Evolutionary conservation across 345 rosid species (phyloP).

Genomic region (Syzygium oleosum): DNA sequence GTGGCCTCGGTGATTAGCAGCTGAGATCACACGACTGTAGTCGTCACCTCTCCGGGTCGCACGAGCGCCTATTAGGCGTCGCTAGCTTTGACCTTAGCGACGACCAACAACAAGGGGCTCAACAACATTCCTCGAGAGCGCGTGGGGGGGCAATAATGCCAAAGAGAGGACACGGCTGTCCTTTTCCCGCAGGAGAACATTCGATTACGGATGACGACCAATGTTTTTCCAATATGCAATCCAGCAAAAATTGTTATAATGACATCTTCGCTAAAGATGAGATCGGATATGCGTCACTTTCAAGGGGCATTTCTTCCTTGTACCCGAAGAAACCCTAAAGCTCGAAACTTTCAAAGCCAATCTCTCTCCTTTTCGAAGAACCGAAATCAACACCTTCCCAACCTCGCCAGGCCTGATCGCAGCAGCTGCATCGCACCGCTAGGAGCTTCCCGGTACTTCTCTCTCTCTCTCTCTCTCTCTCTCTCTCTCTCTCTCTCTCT

Average conservation of each 20-base stretch:
- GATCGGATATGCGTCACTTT: not conserved
- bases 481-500: not conserved
- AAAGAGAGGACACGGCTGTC: too few species aligned
- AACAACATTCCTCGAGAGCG: not conserved
- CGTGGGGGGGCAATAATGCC: too few species aligned
- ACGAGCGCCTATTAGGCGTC: not conserved
- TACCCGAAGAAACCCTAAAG: not conserved
- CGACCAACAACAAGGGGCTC: accelerated
- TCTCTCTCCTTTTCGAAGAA: not conserved
- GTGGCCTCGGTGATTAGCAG: not conserved
- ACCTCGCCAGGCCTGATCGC: not conserved
- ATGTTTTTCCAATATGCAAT: too few species aligned
- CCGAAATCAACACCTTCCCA: not conserved
- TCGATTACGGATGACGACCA: not conserved
- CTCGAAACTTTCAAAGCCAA: not conserved
- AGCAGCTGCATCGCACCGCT: not conserved
- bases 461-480: too few species aligned
- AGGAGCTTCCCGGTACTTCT: not conserved
- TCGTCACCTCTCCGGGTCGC: not conserved
- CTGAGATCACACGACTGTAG: not conserved
- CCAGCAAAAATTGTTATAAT: too few species aligned
- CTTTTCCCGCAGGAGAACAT: too few species aligned
- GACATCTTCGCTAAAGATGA: not conserved
- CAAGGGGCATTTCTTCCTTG: not conserved
- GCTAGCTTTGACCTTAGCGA: not conserved